Base-by-base conservation (phyloP, 73 alveolate species). In the Paramecium biaurelia region DNA sequence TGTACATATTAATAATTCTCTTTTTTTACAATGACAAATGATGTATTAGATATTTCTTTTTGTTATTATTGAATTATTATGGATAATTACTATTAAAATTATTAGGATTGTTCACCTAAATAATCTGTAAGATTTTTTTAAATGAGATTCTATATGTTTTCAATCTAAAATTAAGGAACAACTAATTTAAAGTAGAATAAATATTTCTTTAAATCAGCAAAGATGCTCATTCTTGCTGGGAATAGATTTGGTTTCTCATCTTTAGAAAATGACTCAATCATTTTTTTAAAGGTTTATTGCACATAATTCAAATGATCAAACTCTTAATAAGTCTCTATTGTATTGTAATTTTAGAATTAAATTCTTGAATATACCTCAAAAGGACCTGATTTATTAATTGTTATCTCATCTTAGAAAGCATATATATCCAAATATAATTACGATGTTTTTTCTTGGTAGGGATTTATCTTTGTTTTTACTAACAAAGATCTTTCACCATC, bases 121-220 rank as follows among this genome's bases (percentile, higher is more conserved):
- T 72, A 37, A 21, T 72, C 86, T 2, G 21, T 72, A 21, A 72
- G 32, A 32, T 14, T 72, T 38, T 72, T 34, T 38, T 72, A 21
- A 28, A 35, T 6, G 32, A 34, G 1, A 72, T n/a, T 47, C 56
- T 43, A 23, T 21, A 79, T 45, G 24, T 42, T 42, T 42, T 47
- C 90, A 18, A 79, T 24, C 4, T 18, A 41, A 23, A 43, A 47
- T 79, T 79, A 26, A 14, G 76, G 37, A 5, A 79, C 76, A 45
- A 24, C 7, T 15, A 79, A 9, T 18, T 42, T 79, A 79, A 5
- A 79, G 26, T 38, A 23, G 18, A 79, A 79, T 24, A 79, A 30
- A 41, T 79, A 79, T 23, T 79, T 79, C 56, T 79, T 79, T 38
- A 79, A 35, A 45, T 79, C 90, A 11, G 90, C 90, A 79, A 79